These are phyloP conservation scores for Casuarina equisetifolia DNA, from an alignment of 306 rosid genomes.

Conservation along the genomic window DNA sequence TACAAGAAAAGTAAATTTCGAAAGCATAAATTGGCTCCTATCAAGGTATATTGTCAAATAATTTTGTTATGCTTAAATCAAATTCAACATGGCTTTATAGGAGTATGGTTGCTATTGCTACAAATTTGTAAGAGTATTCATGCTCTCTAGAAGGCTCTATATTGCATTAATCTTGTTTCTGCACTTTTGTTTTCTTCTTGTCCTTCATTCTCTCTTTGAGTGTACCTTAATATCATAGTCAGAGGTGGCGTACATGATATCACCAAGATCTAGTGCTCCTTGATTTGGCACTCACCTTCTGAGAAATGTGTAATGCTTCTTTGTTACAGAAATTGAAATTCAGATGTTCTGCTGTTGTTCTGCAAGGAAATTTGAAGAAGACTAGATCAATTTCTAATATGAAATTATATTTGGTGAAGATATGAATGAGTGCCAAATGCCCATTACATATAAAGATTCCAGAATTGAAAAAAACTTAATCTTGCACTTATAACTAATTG, in stretches of 20 bases:
- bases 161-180: background rate
- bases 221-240: background rate
- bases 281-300: background rate
- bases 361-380: background rate
- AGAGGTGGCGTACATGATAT: background rate
- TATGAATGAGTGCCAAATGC: background rate
- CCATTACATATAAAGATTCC: background rate
- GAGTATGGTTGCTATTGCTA: background rate
- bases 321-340: background rate
- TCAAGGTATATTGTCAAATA: conserved; percentile 45
- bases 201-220: background rate
- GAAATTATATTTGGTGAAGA: background rate
- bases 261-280: background rate
- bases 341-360: background rate
- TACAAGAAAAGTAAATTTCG: conserved; percentile 78
- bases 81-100: background rate
- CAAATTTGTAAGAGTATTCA: background rate
- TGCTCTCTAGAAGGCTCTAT: background rate
- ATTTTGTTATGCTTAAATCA: background rate
- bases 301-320: background rate
- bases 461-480: background rate
- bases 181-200: background rate
- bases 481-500: background rate
- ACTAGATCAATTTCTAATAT: background rate
- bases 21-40: conserved; percentile 71